A percentile compares a stretch with the other conserved stretches of the same genome.
Evolutionary conservation across 78 protist species (phyloP).

Genomic region (Polysphondylium violaceum): DNA sequence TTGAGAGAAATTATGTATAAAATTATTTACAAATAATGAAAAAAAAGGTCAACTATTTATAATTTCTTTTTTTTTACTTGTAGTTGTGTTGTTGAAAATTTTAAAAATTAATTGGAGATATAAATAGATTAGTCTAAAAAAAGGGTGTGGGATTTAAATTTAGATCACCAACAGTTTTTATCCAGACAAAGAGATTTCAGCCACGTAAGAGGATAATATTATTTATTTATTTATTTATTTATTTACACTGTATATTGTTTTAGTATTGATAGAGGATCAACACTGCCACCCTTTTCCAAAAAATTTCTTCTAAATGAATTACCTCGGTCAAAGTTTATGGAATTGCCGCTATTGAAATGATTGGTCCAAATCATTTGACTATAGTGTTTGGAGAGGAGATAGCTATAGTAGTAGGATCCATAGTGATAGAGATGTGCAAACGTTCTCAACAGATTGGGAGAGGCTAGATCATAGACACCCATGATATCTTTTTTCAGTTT

Average conservation of each 20-base stretch:
- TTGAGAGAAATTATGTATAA: too few species aligned
- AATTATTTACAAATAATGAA: too few species aligned
- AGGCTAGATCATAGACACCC: constrained; percentile 17
- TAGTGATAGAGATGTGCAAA: constrained; percentile 54
- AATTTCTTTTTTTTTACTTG: too few species aligned
- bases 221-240: not conserved
- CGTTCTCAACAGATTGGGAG: not conserved
- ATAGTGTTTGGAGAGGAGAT: constrained; percentile 18
- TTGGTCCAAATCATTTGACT: constrained; percentile 31
- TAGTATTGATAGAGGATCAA: constrained; percentile 11
- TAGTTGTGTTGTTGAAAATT: too few species aligned
- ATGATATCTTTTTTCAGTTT: not conserved
- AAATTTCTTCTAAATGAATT: constrained; percentile 29
- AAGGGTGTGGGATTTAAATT: too few species aligned
- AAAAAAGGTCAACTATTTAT: too few species aligned
- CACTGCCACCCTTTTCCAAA: constrained; percentile 45
- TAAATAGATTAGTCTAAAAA: too few species aligned
- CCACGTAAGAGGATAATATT: too few species aligned
- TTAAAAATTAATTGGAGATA: too few species aligned
- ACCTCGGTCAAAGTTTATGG: constrained; percentile 14
- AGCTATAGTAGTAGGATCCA: constrained; percentile 59
- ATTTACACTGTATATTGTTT: constrained; percentile 20
- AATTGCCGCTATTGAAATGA: constrained; percentile 14
- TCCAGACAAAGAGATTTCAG: too few species aligned
- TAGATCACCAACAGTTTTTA: too few species aligned